These are phyloP conservation scores for Colletotrichum eremochloae DNA, from an alignment of 2,329 filamentous ascomycete species.

Conservation along the genomic window DNA sequence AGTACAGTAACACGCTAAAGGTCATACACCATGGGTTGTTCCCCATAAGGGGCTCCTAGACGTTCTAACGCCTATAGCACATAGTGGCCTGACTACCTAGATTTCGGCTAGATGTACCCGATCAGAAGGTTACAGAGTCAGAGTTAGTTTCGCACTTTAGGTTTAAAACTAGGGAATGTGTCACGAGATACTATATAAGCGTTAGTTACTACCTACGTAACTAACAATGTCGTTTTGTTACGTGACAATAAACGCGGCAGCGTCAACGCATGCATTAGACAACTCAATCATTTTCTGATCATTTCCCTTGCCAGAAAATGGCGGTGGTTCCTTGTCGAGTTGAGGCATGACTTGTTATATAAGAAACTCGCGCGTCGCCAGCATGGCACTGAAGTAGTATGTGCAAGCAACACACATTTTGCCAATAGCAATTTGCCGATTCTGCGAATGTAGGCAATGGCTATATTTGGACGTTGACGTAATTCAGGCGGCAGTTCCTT, in stretches of 20 bases:
- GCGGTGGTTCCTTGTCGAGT: neutral
- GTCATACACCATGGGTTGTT: too few relatives aligned
- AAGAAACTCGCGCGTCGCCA: slow-evolving; percentile 68
- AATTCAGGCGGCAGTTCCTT: slow-evolving; percentile 56
- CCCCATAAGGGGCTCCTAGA: too few relatives aligned
- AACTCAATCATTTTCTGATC: slow-evolving; percentile 48
- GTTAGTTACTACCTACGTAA: too few relatives aligned
- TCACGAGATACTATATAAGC: too few relatives aligned
- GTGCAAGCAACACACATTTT: slow-evolving; percentile 68
- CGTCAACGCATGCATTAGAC: slow-evolving; percentile 67
- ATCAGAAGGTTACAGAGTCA: too few relatives aligned
- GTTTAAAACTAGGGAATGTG: too few relatives aligned
- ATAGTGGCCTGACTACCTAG: too few relatives aligned
- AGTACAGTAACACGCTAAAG: too few relatives aligned
- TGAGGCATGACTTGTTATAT: slow-evolving; percentile 62
- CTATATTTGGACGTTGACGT: slow-evolving; percentile 44
- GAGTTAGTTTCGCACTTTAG: too few relatives aligned
- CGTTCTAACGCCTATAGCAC: too few relatives aligned
- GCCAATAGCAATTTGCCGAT: slow-evolving; percentile 49
- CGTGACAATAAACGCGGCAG: slow-evolving; percentile 51
- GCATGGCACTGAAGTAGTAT: slow-evolving; percentile 71
- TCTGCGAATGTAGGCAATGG: neutral
- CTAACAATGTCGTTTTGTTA: too few relatives aligned
- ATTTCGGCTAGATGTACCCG: too few relatives aligned
- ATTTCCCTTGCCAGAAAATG: slow-evolving; percentile 44